Evolutionary conservation across 306 rosid species (phyloP), one percentile per base, ranked within the genome.

Genomic region (Hippophae gyantsensis): DNA sequence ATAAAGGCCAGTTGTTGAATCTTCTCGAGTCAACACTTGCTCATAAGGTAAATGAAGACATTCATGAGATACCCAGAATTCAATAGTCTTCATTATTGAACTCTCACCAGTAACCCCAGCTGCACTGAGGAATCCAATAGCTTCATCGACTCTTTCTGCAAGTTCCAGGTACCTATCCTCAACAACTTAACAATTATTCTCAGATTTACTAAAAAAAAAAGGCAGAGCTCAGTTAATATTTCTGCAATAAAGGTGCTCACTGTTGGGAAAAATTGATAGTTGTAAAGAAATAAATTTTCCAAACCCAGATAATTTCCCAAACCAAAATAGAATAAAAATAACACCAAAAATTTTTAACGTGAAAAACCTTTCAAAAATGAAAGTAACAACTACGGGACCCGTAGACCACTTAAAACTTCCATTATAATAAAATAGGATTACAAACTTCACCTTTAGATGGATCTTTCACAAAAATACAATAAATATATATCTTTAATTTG

Each of bases 51-150:
- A 68, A 55, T 76, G 81, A 52, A 76, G 81, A 61, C 81, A 72
- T 42, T 76, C 81, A 52, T 76, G 78, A 50, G 81, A 76, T 42
- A 75, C 61, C 81, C 81, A 76, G 42, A 72, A 76, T 66, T 76
- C 81, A 56, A 76, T 61, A 13, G 78, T 68, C 53, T 72, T 76
- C 81, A 76, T 76, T 66, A 76, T 47, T 7, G 78, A 78, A 69
- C 69, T 68, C 59, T 64, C 48, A 14, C 53, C 8, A 25, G 82
- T 77, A 47, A 65, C 68, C 55, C 82, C 78, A 48, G 72, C 82
- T 54, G 82, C 82, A 43, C 54, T 43, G 66, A 72, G 75, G 60
- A 77, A 77, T 13, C 82, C 82, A 61, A 77, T 68, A 40, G 78
- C 78, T 52, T 77, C 78, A 51, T 77, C 82, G 8, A 69, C 82